Conservation (phyloP, 2,329 filamentous ascomycete genomes). For the Trichophyton mentagrophytes region DNA sequence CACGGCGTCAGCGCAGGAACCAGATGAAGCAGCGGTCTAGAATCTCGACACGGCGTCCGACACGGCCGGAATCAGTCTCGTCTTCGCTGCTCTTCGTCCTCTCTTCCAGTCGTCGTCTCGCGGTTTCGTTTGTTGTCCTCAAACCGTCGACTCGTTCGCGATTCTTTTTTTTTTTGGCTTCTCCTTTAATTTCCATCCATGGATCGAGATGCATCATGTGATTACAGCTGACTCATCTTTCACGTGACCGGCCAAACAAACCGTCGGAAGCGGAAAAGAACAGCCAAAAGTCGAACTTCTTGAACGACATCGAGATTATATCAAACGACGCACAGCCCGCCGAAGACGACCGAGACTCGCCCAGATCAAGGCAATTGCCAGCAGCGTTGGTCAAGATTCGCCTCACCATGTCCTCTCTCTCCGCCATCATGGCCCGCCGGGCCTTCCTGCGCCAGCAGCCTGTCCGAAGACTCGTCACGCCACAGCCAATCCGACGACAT, state of each 20-base stretch:
- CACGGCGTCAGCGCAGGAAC: not conserved
- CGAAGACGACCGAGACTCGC: not conserved
- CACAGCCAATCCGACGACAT: conserved; percentile 28
- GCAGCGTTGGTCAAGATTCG: not conserved
- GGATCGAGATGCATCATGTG: not conserved
- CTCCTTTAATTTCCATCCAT: not conserved
- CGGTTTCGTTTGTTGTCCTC: not conserved
- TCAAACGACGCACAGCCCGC: no score
- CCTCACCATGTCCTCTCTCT: conserved; percentile 30
- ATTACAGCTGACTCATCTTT: not conserved
- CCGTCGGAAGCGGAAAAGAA: not conserved
- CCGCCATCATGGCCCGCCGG: conserved; percentile 30
- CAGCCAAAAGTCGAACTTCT: not conserved
- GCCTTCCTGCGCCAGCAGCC: conserved; percentile 30
- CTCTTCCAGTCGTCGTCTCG: not conserved
- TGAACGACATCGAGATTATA: not conserved
- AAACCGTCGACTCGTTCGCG: no score
- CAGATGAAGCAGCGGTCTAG: not conserved
- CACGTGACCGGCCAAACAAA: not conserved
- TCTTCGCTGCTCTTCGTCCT: not conserved
- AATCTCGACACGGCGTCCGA: no score
- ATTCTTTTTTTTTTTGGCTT: not conserved
- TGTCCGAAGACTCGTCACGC: conserved; percentile 27
- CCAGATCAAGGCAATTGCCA: not conserved
- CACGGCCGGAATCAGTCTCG: no score